Evolutionary conservation across 192 early-diverging fungal species (phyloP).

Genomic region (Bifiguratus adelaidae): DNA sequence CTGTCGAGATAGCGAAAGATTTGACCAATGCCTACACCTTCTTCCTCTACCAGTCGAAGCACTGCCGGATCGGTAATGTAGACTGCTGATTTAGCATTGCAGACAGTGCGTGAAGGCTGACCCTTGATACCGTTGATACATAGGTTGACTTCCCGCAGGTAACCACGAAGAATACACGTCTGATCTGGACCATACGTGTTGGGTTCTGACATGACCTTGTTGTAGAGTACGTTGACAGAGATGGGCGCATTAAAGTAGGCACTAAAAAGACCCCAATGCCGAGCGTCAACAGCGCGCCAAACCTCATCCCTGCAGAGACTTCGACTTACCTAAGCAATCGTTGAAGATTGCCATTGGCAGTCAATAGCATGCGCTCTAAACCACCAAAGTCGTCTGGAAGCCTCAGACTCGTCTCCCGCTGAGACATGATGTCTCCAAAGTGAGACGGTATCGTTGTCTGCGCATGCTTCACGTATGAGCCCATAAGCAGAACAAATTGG

Average conservation of each 20-base stretch:
- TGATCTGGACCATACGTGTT: background rate
- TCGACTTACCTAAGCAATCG: constrained; percentile 21
- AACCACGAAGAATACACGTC: constrained; percentile 21
- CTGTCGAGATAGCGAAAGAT: constrained; percentile 28
- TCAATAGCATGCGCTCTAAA: constrained; percentile 25
- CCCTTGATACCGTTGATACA: constrained; percentile 14
- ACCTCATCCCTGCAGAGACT: background rate
- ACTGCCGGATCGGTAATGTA: constrained; percentile 20
- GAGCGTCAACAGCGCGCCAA: background rate
- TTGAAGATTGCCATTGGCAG: constrained; percentile 32
- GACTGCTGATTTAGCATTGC: constrained; percentile 25
- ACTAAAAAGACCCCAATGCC: constrained; percentile 2
- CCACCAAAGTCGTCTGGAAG: constrained; percentile 27
- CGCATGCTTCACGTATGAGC: background rate
- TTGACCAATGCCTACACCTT: constrained; percentile 30
- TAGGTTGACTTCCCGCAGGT: constrained; percentile 28
- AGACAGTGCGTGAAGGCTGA: constrained; percentile 27
- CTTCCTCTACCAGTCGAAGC: constrained; percentile 20
- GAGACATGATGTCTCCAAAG: constrained; percentile 28
- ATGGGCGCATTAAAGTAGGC: constrained; percentile 28
- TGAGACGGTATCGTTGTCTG: constrained; percentile 31
- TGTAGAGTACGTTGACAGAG: constrained; percentile 18
- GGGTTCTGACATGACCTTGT: constrained; percentile 9
- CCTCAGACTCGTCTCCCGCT: constrained; percentile 13
- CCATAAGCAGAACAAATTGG: background rate